These are phyloP conservation scores for Capronia epimyces DNA, from an alignment of 2,329 filamentous ascomycete genomes.

Conservation along the genomic window DNA sequence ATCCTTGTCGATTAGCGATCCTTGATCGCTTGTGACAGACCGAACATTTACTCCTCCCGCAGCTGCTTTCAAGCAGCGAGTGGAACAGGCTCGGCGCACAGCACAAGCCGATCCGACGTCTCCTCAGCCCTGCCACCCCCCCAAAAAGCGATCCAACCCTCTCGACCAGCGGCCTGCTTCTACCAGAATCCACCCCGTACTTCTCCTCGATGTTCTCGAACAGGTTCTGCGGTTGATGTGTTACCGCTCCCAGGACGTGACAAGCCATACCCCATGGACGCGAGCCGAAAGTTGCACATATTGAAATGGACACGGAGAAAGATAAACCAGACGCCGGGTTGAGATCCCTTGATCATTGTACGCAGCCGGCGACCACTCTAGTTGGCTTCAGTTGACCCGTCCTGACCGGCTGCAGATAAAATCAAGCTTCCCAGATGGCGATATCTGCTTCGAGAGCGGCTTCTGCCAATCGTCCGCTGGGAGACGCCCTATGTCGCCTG, in stretches of 20 bases:
- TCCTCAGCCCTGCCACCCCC: neutral
- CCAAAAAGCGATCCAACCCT: no score
- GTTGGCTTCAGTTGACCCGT: neutral
- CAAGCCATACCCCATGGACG: conserved; percentile 13
- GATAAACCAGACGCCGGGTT: conserved; percentile 60
- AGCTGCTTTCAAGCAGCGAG: neutral
- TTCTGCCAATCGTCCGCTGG: conserved; percentile 83
- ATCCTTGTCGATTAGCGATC: conserved; percentile 9
- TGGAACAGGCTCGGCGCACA: neutral
- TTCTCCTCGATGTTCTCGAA: neutral
- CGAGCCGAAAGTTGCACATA: neutral
- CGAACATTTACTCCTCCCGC: neutral
- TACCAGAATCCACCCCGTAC: neutral
- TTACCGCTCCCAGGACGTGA: neutral
- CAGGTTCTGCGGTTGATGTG: conserved; percentile 2
- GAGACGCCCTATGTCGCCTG: conserved; percentile 91
- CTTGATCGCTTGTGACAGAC: neutral
- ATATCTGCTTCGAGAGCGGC: conserved; percentile 71
- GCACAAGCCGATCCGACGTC: neutral
- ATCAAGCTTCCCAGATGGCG: conserved; percentile 81
- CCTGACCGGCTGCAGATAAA: conserved; percentile 56
- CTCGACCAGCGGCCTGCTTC: neutral
- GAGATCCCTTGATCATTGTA: conserved; percentile 71
- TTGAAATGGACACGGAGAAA: conserved; percentile 37
- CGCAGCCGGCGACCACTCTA: conserved; percentile 13